Base-by-base conservation (phyloP, 1,284 basidiomycete species). In the Trichosporon sp. region DNA sequence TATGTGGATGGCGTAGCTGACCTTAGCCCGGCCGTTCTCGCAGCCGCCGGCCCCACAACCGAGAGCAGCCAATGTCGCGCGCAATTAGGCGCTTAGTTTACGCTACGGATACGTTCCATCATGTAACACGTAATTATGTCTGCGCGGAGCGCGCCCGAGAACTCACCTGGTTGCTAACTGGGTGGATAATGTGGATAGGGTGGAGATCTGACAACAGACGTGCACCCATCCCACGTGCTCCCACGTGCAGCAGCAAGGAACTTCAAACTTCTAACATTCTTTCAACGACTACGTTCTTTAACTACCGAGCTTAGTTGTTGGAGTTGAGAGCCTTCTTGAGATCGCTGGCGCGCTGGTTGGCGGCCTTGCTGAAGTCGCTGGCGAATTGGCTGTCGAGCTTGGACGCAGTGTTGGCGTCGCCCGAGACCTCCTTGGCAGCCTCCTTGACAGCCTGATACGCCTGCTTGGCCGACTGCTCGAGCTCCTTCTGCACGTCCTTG, bases 101-200 rank as follows among this genome's bases (percentile, higher is more conserved):
- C 12, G 59, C 59, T 16, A 61, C 32, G 32, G 56, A 63, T 63
- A 7, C 21, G 59, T 63, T 63, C 59, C 21, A 35, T 26, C 59
- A 63, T 63, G 59, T 63, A 63, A 63, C 59, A 63, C 59, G 31
- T 63, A 63, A 35, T 35, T 12, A 14, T 63, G 59, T 63, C 59
- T 35, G 59, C 31, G 16, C 14, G 14, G 51, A 19, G 14, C 16
- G 43, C 43, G 43, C 43, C 4, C 6, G 35, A 11, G 43, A 14
- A 46, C 51, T 54, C 1, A 54, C 51, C 3, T 16, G 21, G 51
- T 8, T 26, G 26, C 51, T 54, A 12, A 54, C 51, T 7, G 16
- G 46, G 37, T 63, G 14, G 35, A 31, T 26, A 26, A 26, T 1
- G 26, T 26, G 26, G 26, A 26, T 26, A 26, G 26, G 26, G 26